Base-by-base conservation (phyloP, 208 protist species). In the Trichomonas vaginalis region DNA sequence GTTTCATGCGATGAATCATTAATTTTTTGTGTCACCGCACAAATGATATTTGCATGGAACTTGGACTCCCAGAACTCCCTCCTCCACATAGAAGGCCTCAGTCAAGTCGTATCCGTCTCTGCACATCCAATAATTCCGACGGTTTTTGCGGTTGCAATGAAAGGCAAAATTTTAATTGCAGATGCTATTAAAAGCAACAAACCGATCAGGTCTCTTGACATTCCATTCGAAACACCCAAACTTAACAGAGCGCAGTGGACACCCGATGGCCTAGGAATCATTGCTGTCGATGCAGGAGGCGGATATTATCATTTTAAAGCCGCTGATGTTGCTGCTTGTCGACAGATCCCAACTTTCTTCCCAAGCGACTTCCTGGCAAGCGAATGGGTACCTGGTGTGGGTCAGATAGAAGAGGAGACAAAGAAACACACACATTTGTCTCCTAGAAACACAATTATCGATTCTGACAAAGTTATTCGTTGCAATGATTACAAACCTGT, bases 191-290 rank as follows among this genome's bases (percentile, higher is more conserved):
- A 39, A 39, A 56, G n/a, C 46, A 14, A 35, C 8, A n/a, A 23
- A 27, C 12, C 15, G 39, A 90, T 35, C 45, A 17, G n/a, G n/a
- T 92, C 86, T 40, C n/a, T 92, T 10, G 45, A 48, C 27, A 92
- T 92, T 92, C 86, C 86, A 92, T 42, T 92, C 45, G 86, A 92
- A 92, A 92, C 86, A 92, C 86, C 86, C 6, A 23, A 45, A 9
- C 35, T 92, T 37, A 42, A 92, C 15, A 51, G 17, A 27, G 86
- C 86, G 15, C 0, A 35, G 6, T 92, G 86, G 86, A 40, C 86
- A 0, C 45, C 86, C 1, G 86, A 92, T 51, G 86, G 86, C 6
- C 32, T 92, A 42, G 48, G 45, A 35, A 40, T 92, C 0, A 92
- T 92, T 39, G 40, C 86, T 14, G 39, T 45, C 2, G 86, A 92